Evolutionary conservation across 148 eudicot genomes (phyloP).

Genomic region (Selenicereus undatus): DNA sequence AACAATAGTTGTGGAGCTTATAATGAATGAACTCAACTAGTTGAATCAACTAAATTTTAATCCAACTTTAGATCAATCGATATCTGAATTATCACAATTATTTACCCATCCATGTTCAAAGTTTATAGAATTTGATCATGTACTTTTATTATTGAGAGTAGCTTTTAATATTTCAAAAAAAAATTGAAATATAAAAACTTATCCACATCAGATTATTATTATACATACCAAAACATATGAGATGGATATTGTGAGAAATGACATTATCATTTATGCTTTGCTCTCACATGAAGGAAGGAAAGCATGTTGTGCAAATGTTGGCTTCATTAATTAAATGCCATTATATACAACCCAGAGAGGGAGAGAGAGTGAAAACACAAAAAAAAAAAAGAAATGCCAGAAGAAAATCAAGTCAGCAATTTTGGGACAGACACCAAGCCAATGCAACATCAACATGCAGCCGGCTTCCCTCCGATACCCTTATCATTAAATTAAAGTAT

Average conservation of each 20-base stretch:
- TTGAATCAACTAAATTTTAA: too few relatives aligned
- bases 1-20: too few relatives aligned
- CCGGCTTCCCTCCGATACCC: neutral
- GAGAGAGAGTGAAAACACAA: neutral
- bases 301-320: slow-evolving; percentile 37
- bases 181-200: neutral
- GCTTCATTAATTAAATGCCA: slow-evolving; percentile 15
- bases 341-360: too few relatives aligned
- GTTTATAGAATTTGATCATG: too few relatives aligned
- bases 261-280: slow-evolving; percentile 31
- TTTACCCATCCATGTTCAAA: too few relatives aligned
- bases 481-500: neutral
- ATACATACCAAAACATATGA: neutral
- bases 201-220: too few relatives aligned
- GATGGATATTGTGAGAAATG: slow-evolving; percentile 26
- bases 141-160: too few relatives aligned
- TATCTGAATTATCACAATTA: too few relatives aligned
- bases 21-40: too few relatives aligned
- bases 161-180: neutral
- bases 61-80: too few relatives aligned
- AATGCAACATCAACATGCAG: slow-evolving; percentile 9
- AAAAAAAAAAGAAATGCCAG: slow-evolving; percentile 3
- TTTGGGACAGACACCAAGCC: slow-evolving; percentile 27
- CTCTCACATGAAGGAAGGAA: slow-evolving; percentile 42
- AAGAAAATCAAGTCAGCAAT: slow-evolving; percentile 22